These are phyloP conservation scores for Solanum medicagineum DNA, from an alignment of 257 asterid species.

Conservation along the genomic window DNA sequence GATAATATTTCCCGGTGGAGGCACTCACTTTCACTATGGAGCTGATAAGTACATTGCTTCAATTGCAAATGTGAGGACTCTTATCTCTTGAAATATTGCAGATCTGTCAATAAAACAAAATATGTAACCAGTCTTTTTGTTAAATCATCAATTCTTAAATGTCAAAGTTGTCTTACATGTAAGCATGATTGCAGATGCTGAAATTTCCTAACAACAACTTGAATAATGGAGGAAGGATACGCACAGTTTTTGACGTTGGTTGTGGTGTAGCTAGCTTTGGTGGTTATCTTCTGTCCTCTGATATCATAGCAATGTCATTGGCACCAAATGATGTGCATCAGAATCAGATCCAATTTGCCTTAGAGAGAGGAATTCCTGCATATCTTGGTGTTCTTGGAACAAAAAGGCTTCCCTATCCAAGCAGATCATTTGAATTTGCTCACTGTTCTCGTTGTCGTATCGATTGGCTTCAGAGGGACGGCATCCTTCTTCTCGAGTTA, in stretches of 20 bases:
- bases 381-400: constrained; percentile 97
- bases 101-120: not conserved
- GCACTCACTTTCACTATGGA: constrained; percentile 93
- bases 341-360: constrained; percentile 91
- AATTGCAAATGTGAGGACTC: constrained; percentile 68
- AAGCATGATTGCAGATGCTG: constrained; percentile 53
- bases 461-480: constrained; percentile 94
- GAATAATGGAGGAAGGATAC: constrained; percentile 67
- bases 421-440: constrained; percentile 89
- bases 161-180: constrained; percentile 1
- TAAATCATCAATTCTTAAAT: not conserved
- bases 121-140: not conserved
- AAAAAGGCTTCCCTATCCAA: constrained; percentile 89
- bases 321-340: constrained; percentile 97
- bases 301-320: constrained; percentile 74
- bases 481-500: constrained; percentile 86
- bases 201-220: constrained; percentile 51
- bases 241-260: constrained; percentile 86
- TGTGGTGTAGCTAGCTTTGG: constrained; percentile 99
- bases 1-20: constrained; percentile 86
- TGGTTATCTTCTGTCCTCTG: constrained; percentile 84
- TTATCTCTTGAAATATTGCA: not conserved
- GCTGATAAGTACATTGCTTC: constrained; percentile 86
- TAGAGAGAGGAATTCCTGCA: constrained; percentile 97
- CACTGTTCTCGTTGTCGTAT: constrained; percentile 97